Percentiles rank a stretch among this genome's conserved stretches.
These are phyloP conservation scores for Dissophora ornata DNA, from an alignment of 192 early-diverging fungal genomes.

Conservation along the genomic window DNA sequence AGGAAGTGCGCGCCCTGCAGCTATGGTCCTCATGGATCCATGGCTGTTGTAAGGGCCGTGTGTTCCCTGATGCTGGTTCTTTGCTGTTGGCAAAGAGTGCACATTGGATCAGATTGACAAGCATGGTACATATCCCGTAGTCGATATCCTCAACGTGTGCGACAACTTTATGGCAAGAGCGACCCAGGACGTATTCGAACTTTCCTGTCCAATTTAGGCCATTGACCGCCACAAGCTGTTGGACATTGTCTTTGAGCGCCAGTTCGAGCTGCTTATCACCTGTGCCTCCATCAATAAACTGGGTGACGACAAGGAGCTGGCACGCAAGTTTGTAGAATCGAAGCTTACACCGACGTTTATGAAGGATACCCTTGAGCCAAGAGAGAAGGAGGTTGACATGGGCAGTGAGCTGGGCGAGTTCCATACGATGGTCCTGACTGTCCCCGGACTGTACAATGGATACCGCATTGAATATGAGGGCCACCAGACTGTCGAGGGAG, in stretches of 20 bases:
- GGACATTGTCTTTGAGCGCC: conserved; percentile 55
- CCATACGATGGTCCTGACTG: conserved; percentile 75
- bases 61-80: too few species aligned
- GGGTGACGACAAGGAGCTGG: conserved; percentile 42
- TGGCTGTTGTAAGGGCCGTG: too few species aligned
- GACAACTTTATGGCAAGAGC: conserved; percentile 71
- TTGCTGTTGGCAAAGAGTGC: too few species aligned
- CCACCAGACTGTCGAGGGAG: conserved; percentile 41
- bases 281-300: conserved; percentile 57
- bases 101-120: too few species aligned
- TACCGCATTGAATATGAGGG: conserved; percentile 28
- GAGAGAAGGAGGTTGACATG: conserved; percentile 59
- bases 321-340: conserved; percentile 56
- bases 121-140: conserved; percentile 14
- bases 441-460: conserved; percentile 59
- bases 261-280: conserved; percentile 52
- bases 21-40: too few species aligned
- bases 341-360: conserved; percentile 54
- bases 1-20: too few species aligned
- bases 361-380: conserved; percentile 51
- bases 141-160: conserved; percentile 71
- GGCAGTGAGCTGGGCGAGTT: conserved; percentile 78
- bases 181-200: conserved; percentile 55
- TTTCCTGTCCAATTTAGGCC: conserved; percentile 69
- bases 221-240: conserved; percentile 57